Evolutionary conservation across 2,329 filamentous ascomycete genomes (phyloP).

Genomic region (Purpureocillium takamizusanense): DNA sequence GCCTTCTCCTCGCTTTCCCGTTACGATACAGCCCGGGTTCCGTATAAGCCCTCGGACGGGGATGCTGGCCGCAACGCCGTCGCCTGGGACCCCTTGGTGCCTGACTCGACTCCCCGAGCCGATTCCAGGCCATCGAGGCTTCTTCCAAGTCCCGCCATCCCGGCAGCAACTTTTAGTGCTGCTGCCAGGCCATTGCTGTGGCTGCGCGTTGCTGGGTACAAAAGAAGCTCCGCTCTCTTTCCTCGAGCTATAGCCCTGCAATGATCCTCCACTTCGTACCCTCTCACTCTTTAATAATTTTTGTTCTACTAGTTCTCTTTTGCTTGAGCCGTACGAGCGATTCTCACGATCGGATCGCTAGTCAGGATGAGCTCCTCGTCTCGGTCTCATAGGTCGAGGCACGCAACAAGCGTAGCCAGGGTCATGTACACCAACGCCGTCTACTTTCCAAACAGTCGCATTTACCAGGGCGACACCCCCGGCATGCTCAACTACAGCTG

Average conservation of each 20-base stretch:
- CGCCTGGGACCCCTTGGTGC: constrained; percentile 13
- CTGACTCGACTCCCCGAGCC: constrained; percentile 9
- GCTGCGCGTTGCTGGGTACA: too few relatives aligned
- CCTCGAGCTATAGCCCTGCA: too few relatives aligned
- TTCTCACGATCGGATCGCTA: background rate
- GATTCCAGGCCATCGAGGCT: background rate
- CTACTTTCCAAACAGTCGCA: constrained; percentile 74
- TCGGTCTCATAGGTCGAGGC: constrained; percentile 35
- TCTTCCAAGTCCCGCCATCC: constrained; percentile 8
- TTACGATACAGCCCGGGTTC: background rate
- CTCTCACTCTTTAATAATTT: too few relatives aligned
- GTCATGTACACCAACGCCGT: constrained; percentile 64
- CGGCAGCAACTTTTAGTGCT: background rate
- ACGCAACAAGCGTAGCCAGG: constrained; percentile 30
- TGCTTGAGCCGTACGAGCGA: too few relatives aligned
- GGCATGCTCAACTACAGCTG: constrained; percentile 66
- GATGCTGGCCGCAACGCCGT: constrained; percentile 12
- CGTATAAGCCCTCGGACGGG: constrained; percentile 15
- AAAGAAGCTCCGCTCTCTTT: constrained; percentile 1
- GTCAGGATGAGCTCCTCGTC: constrained; percentile 31
- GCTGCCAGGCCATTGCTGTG: constrained; percentile 5
- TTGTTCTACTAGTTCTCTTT: too few relatives aligned
- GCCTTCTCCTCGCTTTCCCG: background rate
- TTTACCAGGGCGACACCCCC: constrained; percentile 66
- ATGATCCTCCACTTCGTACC: too few relatives aligned